A percentile compares a stretch with the other conserved stretches of the same genome.
phyloP scores from a whole-genome alignment of 768 basidiomycete species.

The Zangia roseola region DNA sequence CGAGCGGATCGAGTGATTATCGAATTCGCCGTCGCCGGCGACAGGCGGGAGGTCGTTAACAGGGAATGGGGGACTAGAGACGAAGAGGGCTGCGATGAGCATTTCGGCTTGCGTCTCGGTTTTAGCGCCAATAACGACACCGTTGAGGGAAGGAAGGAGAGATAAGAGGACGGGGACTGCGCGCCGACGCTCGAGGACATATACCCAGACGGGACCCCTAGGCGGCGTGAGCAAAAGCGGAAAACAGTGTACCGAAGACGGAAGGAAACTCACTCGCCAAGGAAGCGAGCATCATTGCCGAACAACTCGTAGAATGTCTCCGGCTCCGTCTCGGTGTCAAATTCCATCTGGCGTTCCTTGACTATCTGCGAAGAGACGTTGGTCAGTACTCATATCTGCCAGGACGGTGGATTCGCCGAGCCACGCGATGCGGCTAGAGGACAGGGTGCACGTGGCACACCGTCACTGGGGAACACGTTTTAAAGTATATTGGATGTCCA shows the following conservation, averaged over 20 bases:
- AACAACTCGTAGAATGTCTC: slow-evolving; percentile 79
- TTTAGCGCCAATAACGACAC: slow-evolving; percentile 71
- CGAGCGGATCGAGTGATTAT: slow-evolving; percentile 38
- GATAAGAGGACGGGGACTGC: slow-evolving; percentile 80
- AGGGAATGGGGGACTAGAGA: slow-evolving; percentile 80
- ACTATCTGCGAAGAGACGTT: slow-evolving; percentile 53
- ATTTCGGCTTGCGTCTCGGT: slow-evolving; percentile 70
- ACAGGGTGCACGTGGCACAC: slow-evolving; percentile 15
- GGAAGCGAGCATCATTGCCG: slow-evolving; percentile 69
- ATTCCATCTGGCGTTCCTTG: slow-evolving; percentile 88
- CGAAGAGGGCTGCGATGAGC: slow-evolving; percentile 77
- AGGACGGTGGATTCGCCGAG: slow-evolving; percentile 15
- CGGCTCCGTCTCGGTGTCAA: slow-evolving; percentile 79
- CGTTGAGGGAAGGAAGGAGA: slow-evolving; percentile 58
- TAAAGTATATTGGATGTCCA: neutral
- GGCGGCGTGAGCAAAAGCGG: slow-evolving; percentile 6
- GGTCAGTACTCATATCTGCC: slow-evolving; percentile 14
- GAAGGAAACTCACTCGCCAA: slow-evolving; percentile 65
- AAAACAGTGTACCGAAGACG: neutral
- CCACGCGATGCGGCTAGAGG: neutral
- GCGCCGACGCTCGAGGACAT: slow-evolving; percentile 79
- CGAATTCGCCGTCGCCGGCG: slow-evolving; percentile 35
- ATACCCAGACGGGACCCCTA: slow-evolving; percentile 90
- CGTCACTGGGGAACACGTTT: slow-evolving; percentile 2
- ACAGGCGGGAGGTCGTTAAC: slow-evolving; percentile 58